Percentiles rank a stretch among this genome's conserved stretches.
phyloP scores from a whole-genome alignment of 257 asterid species.

The Parsonsia alboflavescens region DNA sequence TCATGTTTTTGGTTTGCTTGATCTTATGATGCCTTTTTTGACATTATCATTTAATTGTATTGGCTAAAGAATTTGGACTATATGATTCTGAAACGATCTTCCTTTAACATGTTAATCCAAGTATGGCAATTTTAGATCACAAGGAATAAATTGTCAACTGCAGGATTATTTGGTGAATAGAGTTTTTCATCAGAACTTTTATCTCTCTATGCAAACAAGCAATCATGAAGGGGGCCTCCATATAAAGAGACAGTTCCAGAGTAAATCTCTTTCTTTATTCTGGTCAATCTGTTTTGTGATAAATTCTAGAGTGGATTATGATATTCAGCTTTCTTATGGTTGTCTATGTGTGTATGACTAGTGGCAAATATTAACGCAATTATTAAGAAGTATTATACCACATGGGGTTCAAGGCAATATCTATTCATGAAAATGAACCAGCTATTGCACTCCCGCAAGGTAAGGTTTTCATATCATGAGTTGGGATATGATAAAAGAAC shows the following conservation, averaged over 20 bases:
- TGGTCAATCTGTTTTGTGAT: too few species aligned
- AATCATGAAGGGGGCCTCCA: constrained; percentile 83
- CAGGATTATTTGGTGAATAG: too few species aligned
- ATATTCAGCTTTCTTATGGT: neutral
- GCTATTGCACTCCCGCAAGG: constrained; percentile 71
- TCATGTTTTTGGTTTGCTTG: constrained; percentile 68
- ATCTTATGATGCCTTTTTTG: neutral
- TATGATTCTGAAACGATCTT: neutral
- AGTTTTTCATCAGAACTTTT: too few species aligned
- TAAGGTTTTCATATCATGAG: constrained; percentile 15
- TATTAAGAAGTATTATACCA: too few species aligned
- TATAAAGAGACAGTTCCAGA: constrained; percentile 65
- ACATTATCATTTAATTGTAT: neutral
- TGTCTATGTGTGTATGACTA: neutral
- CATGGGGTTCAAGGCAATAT: too few species aligned
- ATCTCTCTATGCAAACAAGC: too few species aligned
- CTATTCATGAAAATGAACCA: constrained; percentile 58
- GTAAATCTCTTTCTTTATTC: constrained; percentile 34
- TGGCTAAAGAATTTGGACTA: neutral
- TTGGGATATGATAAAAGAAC: too few species aligned
- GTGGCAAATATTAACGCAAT: too few species aligned
- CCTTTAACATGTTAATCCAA: too few species aligned
- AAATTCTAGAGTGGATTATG: neutral
- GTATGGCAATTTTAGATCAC: too few species aligned
- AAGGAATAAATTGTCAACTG: too few species aligned